Base-by-base conservation (phyloP, 2,329 filamentous ascomycete species). In the Cordyceps cicadae region DNA sequence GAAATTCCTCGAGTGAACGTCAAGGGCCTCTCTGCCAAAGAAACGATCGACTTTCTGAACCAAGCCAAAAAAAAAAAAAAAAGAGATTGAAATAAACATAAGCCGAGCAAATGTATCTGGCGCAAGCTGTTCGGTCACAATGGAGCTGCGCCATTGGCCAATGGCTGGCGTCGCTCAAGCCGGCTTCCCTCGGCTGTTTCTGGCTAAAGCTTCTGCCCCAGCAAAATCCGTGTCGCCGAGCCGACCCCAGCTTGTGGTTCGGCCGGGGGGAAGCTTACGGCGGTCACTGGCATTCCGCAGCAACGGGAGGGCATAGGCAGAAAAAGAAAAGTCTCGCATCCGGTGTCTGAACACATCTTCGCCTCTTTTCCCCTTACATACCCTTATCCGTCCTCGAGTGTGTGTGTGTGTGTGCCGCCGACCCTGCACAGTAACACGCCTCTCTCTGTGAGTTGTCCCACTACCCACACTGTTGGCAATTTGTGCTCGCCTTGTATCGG, bases 131-230 rank as follows among this genome's bases (percentile, higher is more conserved):
- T 43, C 41, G 41, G 49, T 19, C 51, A 49, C 46, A 19, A 50
- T 34, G 45, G 15, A 5, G 19, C 29, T 15, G 14, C 21, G 39
- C 17, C 46, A 61, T 61, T 61, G 59, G 48, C 59, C 59, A 61
- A 61, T 61, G 21, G 48, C 54, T 48, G 32, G 54, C 39, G 24
- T 46, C 48, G 59, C 50, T 57, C 46, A 53, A 53, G 29, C 59
- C 59, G 59, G 59, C 54, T 61, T 61, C 59, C 59, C 59, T 61
- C 59, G 59, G 59, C 59, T 61, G 59, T 61, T 29, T 60, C 58
- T 60, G 58, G 50, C 50, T 59, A 46, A 45, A 37, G 24, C 55
- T 48, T 48, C 19, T 37, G 34, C 12, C 43, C 59, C 26, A 56
- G n/a, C 32, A 51, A 51, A 56, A 46, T 48, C 59, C 59, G 59